Base-by-base conservation (phyloP, 495 filamentous ascomycete genomes). In the Penicillium verhagenii region DNA sequence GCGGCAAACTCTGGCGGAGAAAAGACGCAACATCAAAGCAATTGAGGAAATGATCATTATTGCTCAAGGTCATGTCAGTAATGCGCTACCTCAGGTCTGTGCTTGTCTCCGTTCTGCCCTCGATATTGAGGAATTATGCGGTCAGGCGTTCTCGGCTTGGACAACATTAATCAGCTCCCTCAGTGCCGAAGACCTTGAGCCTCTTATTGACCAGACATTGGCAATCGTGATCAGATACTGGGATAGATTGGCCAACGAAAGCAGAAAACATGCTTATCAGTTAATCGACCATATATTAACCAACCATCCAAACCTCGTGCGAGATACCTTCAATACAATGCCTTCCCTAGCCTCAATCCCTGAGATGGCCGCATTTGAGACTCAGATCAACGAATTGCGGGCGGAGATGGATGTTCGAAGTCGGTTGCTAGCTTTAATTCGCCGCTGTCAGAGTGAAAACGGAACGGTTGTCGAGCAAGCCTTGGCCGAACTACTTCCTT, bases 101-200 rank as follows among this genome's bases (percentile, higher is more conserved):
- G 90, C 94, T 14, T 96, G 88, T 66, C 78, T 97, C 14, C 86
- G 94, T 56, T 90, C 91, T 19, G 91, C 92, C 0, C 77, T 97
- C 51, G 79, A 86, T 18, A 82, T 83, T 14, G 77, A 84, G 35
- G 82, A 87, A 21, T 78, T 97, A 21, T 83, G 89, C 47, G 79
- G 89, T 54, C 78, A 84, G 50, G 89, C 90, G 2, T 92, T 97
- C 66, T 81, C 80, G 10, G 89, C 90, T 46, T 99, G 95, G 94
- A 81, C 82, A 37, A 73, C 84, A 13, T 84, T 97, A 72, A 79
- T 97, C 23, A 80, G 69, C 25, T 81, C 82, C 38, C 73, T 96
- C 23, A 82, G 86, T 4, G 85, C 88, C 56, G 86, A 90, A 18
- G 92, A 96, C 57, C 74, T 95, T n/a, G 84, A 82, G 45, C 76